Base-by-base conservation (phyloP, 331 rosid genomes). In the Telfairia occidentalis region DNA sequence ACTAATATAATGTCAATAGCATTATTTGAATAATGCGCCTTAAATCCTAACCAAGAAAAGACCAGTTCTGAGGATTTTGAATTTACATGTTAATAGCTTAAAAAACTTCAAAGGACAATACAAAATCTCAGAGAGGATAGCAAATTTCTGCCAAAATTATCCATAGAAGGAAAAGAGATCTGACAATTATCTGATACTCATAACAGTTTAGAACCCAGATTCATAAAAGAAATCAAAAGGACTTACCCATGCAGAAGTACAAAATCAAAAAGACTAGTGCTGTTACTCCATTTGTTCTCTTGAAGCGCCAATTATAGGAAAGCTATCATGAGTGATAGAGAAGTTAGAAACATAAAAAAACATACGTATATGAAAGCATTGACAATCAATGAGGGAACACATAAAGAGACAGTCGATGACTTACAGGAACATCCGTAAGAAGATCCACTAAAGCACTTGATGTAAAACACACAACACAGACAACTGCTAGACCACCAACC, bases 401-500 rank as follows among this genome's bases (percentile, higher is more conserved):
- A 55, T 7, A 38, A 42, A 19, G 29, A 67, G 64, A 60, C 69
- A 76, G 77, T 69, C 35, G 45, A 64, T 54, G 23, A 74, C 93
- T 85, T 90, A 90, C 89, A 61, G 91, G 90, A 78, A 85, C 77
- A 74, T 85, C 83, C 2, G 86, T 88, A 67, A 88, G 76, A 78
- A 90, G 83, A 76, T 84, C 86, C 74, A 83, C 93, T 65, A 81
- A 65, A 40, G 96, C 86, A 67, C 89, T 83, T 71, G 89, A 74
- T 12, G 86, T 66, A 57, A 90, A 90, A 73, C 91, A 88, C 50
- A 86, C 53, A 28, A 88, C 66, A 15, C 84, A 86, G 78, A 83
- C 82, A 78, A 85, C 76, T 12, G 91, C 91, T 80, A 90, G 74
- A 69, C 89, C 84, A 63, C 82, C 78, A 78, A 90, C 91, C 93